Percentiles rank a stretch among this genome's conserved stretches.
Evolutionary conservation across 2,329 filamentous ascomycete genomes (phyloP).

Genomic region (Scedosporium dehoogii): DNA sequence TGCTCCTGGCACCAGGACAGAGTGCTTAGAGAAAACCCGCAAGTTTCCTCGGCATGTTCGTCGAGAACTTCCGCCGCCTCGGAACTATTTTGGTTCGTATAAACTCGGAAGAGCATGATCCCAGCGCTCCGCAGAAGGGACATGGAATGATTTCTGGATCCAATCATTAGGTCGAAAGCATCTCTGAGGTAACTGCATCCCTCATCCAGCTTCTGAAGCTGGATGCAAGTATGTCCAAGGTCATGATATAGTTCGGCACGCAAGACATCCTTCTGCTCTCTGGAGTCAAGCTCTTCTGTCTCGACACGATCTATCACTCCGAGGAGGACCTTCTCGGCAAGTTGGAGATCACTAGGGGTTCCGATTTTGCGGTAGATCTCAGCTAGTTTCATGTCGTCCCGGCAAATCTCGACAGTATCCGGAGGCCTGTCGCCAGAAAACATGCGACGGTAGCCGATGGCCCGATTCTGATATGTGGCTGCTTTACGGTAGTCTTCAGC

Average conservation of each 20-base stretch:
- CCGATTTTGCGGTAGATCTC: slow-evolving; percentile 1
- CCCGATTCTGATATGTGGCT: background rate
- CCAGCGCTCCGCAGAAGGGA: slow-evolving; percentile 14
- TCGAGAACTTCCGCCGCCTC: slow-evolving; percentile 4
- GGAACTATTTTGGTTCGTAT: slow-evolving; percentile 5
- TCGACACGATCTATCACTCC: background rate
- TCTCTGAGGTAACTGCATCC: slow-evolving; percentile 13
- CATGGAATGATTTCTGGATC: slow-evolving; percentile 9
- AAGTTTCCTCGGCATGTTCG: slow-evolving; percentile 2
- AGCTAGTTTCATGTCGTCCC: slow-evolving; percentile 3
- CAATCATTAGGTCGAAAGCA: slow-evolving; percentile 16
- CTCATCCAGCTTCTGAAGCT: slow-evolving; percentile 11
- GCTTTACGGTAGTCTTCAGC: background rate
- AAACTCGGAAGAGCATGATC: slow-evolving; percentile 13
- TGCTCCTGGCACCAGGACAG: slow-evolving; percentile 18
- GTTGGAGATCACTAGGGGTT: background rate
- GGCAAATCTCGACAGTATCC: background rate
- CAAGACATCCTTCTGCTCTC: background rate
- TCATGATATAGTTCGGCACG: slow-evolving; percentile 15
- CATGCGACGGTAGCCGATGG: background rate
- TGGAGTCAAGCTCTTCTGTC: background rate
- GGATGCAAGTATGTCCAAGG: slow-evolving; percentile 16
- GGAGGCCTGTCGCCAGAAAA: background rate
- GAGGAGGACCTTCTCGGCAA: background rate
- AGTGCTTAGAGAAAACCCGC: slow-evolving; percentile 10